Conservation (phyloP, 2,329 filamentous ascomycete genomes). For the Trichophyton rubrum region DNA sequence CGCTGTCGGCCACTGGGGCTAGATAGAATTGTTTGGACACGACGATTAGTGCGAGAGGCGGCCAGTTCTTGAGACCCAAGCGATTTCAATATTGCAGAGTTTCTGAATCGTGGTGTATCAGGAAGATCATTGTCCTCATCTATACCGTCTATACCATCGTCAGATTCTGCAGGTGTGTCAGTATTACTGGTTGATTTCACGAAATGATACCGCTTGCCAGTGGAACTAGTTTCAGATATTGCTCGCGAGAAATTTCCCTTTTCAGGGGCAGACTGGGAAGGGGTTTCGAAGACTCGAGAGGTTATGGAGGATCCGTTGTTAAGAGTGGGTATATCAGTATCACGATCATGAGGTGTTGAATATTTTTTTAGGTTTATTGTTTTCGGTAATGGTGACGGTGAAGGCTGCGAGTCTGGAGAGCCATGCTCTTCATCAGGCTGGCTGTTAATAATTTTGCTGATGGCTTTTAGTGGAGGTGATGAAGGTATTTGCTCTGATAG, state of each 20-base stretch:
- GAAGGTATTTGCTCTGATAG: neutral
- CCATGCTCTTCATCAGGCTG: neutral
- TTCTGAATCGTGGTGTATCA: neutral
- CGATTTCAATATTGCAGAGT: neutral
- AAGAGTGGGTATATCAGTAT: neutral
- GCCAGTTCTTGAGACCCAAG: neutral
- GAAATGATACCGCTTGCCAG: slow-evolving; percentile 12
- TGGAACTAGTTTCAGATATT: slow-evolving; percentile 28
- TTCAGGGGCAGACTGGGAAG: slow-evolving; percentile 18
- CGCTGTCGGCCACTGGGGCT: slow-evolving; percentile 29
- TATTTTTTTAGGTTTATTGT: neutral
- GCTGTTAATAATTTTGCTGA: neutral
- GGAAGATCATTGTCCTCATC: slow-evolving; percentile 6
- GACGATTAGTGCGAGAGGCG: slow-evolving; percentile 5
- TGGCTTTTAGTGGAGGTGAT: neutral
- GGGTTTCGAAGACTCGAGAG: slow-evolving; percentile 31
- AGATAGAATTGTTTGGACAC: slow-evolving; percentile 20
- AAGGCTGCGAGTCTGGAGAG: neutral
- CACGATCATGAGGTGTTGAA: neutral
- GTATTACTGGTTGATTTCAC: neutral
- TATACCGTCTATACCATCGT: neutral
- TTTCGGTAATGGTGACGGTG: neutral
- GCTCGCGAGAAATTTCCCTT: slow-evolving; percentile 17
- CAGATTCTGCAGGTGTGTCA: no score
- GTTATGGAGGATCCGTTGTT: slow-evolving; percentile 27